A percentile compares a stretch with the other conserved stretches of the same genome.
Conservation (phyloP, 2,329 filamentous ascomycete species). For the Colletotrichum lupini region DNA sequence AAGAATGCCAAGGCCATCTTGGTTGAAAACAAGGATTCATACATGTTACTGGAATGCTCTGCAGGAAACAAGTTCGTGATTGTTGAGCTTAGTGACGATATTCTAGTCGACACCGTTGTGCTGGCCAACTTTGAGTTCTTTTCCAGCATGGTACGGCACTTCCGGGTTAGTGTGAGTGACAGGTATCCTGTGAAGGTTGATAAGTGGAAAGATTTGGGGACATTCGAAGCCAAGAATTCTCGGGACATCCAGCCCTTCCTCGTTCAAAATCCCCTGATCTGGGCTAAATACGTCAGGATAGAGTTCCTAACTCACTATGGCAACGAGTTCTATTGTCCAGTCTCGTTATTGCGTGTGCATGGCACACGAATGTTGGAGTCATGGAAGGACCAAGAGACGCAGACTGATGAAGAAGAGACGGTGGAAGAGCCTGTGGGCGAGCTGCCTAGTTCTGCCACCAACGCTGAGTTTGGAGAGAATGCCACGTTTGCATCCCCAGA, state of each 20-base stretch:
- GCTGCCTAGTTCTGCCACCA: not conserved
- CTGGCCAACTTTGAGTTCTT: slow-evolving; percentile 99
- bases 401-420: slow-evolving; percentile 71
- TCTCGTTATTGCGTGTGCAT: slow-evolving; percentile 91
- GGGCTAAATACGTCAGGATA: slow-evolving; percentile 91
- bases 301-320: slow-evolving; percentile 95
- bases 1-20: slow-evolving; percentile 91
- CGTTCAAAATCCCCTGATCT: slow-evolving; percentile 94
- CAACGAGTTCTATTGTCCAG: slow-evolving; percentile 95
- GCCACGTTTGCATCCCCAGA: not conserved
- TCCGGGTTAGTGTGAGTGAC: slow-evolving; percentile 92
- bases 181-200: slow-evolving; percentile 92
- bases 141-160: slow-evolving; percentile 93
- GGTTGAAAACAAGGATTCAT: slow-evolving; percentile 97
- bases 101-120: slow-evolving; percentile 93
- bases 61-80: slow-evolving; percentile 92
- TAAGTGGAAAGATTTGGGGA: slow-evolving; percentile 89
- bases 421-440: slow-evolving; percentile 47
- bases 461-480: not conserved
- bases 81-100: slow-evolving; percentile 88
- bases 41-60: slow-evolving; percentile 94
- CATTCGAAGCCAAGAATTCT: slow-evolving; percentile 91
- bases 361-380: slow-evolving; percentile 97
- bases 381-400: slow-evolving; percentile 81
- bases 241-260: slow-evolving; percentile 95